Evolutionary conservation across 2,329 filamentous ascomycete genomes (phyloP), one percentile per base, ranked within the genome.

Genomic region (Botryotinia narcissicola): DNA sequence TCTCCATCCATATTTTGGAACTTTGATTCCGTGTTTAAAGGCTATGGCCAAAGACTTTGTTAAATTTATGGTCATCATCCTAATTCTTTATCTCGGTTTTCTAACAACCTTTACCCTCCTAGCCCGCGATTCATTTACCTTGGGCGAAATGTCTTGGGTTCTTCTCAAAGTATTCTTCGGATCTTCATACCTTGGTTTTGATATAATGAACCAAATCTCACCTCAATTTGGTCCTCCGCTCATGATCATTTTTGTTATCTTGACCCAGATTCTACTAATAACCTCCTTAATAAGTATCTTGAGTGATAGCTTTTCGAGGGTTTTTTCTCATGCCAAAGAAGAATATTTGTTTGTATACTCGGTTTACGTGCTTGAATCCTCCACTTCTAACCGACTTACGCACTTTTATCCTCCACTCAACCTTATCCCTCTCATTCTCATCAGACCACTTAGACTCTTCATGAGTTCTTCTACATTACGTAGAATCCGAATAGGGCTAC

Each of bases 21-120:
- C 92, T 0, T 82, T 96, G 67, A 95, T 98, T 74, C 95, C 94
- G 0, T 97, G 95, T 76, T 86, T 98, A 69, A 96, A 96, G 81
- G 93, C 95, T 81, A 98, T 98, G 95, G 89, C 92, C 57, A 95
- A 95, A 82, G 94, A 97, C 80, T 97, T 97, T 80, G 82, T 95
- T 81, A 95, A 95, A 79, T 97, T 96, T 80, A 87, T 90, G 73
- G 92, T 93, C 1, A 86, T 95, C 40, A 92, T 97, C 71, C 84
- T 97, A 70, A 16, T 44, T 20, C 42, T 44, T 6, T 97, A 97
- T 80, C 84, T 96, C 66, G 93, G 94, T 64, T 98, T 98, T 82
- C 84, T 97, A 48, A 97, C 95, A 0, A 97, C 94, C 0, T 95
- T 95, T 78, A 91, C 91, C 0, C 86, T 95, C 40, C 86, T 96